Conservation (phyloP, 2,329 filamentous ascomycete species). For the Fusarium dlaminii region DNA sequence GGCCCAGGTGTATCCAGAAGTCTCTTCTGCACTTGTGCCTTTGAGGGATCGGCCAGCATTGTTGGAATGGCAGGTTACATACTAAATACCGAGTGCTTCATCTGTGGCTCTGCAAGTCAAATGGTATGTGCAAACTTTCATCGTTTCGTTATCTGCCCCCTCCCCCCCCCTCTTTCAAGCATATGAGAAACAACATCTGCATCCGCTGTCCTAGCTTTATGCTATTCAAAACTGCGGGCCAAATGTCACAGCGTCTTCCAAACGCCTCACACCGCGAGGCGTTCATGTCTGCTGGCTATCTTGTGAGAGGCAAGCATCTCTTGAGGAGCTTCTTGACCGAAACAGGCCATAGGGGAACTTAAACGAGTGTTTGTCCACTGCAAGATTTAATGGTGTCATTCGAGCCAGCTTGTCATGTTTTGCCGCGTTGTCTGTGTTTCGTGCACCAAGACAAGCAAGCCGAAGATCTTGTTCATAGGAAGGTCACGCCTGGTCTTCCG, state of each 20-base stretch:
- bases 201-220: not conserved
- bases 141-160: not conserved
- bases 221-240: not conserved
- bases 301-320: constrained; percentile 3
- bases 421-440: constrained; percentile 19
- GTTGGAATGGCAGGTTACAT: not conserved
- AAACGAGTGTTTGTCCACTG: constrained; percentile 25
- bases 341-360: not conserved
- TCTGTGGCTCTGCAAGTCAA: not conserved
- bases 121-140: constrained; percentile 25
- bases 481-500: constrained; percentile 12
- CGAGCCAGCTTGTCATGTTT: constrained; percentile 17
- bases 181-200: not conserved
- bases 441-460: constrained; percentile 17
- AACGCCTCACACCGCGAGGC: not conserved
- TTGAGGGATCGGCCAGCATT: not conserved
- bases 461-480: constrained; percentile 17
- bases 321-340: constrained; percentile 4
- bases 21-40: not conserved
- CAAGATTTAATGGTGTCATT: constrained; percentile 25
- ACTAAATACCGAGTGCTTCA: not conserved
- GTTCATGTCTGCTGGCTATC: not conserved
- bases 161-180: too few relatives aligned
- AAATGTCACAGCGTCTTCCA: not conserved
- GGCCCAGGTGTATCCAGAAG: not conserved